A percentile compares a stretch with the other conserved stretches of the same genome.
Conservation (phyloP, 192 early-diverging fungal species). For the Tieghemiomyces parasiticus region DNA sequence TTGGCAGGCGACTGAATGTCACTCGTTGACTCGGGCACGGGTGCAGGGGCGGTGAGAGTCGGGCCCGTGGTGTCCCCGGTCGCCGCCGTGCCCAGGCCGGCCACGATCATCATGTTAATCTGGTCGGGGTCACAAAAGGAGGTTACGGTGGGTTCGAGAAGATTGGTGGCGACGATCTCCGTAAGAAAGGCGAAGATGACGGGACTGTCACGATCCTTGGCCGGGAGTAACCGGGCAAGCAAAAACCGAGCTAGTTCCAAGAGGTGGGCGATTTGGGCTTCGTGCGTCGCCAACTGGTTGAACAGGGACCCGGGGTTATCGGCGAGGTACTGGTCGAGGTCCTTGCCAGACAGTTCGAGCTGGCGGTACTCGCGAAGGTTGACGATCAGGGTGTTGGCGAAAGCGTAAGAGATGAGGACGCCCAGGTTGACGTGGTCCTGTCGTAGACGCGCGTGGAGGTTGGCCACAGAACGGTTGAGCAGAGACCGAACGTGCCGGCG, state of each 20-base stretch:
- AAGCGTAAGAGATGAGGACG: conserved; percentile 3
- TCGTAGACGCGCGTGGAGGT: background rate
- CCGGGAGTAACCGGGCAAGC: background rate
- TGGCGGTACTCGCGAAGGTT: conserved; percentile 11
- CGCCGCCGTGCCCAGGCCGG: background rate
- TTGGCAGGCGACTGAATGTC: no score
- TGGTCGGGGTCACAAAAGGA: conserved; percentile 8
- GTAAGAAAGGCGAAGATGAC: conserved; percentile 2
- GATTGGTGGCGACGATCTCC: conserved; percentile 10
- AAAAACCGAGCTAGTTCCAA: conserved; percentile 5
- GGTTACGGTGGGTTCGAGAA: conserved; percentile 5
- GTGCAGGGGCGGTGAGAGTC: background rate
- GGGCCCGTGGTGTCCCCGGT: background rate
- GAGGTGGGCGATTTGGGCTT: background rate
- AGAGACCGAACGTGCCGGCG: background rate
- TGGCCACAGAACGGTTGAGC: background rate
- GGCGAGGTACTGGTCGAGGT: background rate
- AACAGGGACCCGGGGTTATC: background rate
- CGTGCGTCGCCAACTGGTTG: background rate
- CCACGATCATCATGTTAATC: conserved; percentile 6
- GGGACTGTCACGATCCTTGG: conserved; percentile 5
- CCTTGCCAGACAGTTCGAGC: background rate
- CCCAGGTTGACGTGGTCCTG: conserved; percentile 5
- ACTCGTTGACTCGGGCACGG: background rate
- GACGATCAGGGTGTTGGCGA: conserved; percentile 9